Base-by-base conservation (phyloP, 495 filamentous ascomycete genomes). In the Xylaria telfairii region DNA sequence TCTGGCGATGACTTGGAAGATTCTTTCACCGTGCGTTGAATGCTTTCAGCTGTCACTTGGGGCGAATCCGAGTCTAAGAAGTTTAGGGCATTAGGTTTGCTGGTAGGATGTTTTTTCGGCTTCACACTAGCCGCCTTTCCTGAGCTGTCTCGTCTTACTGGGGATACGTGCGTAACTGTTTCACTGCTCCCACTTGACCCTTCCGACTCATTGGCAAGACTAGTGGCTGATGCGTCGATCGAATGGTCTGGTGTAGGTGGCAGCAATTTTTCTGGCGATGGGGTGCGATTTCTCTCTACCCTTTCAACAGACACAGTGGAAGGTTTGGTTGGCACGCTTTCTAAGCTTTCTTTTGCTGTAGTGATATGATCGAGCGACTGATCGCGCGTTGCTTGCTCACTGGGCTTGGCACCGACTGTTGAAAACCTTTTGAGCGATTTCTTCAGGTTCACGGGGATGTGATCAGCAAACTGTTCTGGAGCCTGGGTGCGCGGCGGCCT, bases 11-110 rank as follows among this genome's bases (percentile, higher is more conserved):
- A 73, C 47, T 66, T 71, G 12, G 12, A 54, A n/a, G 78, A 68
- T 47, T 78, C 77, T 56, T 73, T 75, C 57, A 79, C 70, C 3
- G 77, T 74, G 19, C 72, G 76, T 49, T 76, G 63, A 65, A 80
- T 78, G 60, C 65, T 71, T 51, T 82, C 79, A 19, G 75, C 57
- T 0, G 79, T 81, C 0, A 79, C 53, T 26, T 44, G 62, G 15
- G 78, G 78, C 17, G 78, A 79, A 59, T 80, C 79, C 6, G 70
- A 70, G 49, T 81, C 77, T 5, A 82, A 66, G 44, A 79, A 81
- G 69, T 74, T 78, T 26, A 82, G 49, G 24, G 72, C 77, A 54
- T 81, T 73, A 19, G 77, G 77, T 46, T 70, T 69, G 34, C 46
- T 66, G 12, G 17, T 34, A 26, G 71, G 41, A 37, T 71, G 71